A percentile compares a stretch with the other conserved stretches of the same genome.
These are phyloP conservation scores for Fraxinus anomala DNA, from an alignment of 257 asterid genomes.

Conservation along the genomic window DNA sequence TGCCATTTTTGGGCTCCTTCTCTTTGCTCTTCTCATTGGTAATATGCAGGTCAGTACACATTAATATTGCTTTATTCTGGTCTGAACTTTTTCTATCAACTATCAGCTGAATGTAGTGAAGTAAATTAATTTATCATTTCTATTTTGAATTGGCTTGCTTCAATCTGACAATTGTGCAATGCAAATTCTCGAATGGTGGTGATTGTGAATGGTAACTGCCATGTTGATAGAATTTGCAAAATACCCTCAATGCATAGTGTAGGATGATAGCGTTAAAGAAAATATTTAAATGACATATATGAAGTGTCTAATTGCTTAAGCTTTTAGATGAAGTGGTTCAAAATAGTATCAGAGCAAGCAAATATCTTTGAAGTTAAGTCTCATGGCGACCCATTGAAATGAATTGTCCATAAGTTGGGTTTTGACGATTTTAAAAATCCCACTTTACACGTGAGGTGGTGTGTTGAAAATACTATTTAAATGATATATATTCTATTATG, in stretches of 20 bases:
- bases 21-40: conserved; percentile 95
- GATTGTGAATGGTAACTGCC: neutral
- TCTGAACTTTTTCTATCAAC: neutral
- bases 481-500: too few relatives aligned
- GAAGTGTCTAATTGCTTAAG: too few relatives aligned
- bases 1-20: conserved; percentile 78
- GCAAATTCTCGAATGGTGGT: neutral
- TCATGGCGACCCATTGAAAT: too few relatives aligned
- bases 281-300: too few relatives aligned
- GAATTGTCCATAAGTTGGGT: too few relatives aligned
- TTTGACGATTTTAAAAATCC: too few relatives aligned
- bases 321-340: too few relatives aligned
- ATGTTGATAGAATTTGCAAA: neutral
- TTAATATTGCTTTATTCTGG: neutral
- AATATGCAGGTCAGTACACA: conserved; percentile 78
- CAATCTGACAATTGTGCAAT: neutral
- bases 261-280: neutral
- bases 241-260: neutral
- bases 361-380: too few relatives aligned
- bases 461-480: too few relatives aligned
- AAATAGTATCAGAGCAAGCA: too few relatives aligned
- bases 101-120: neutral
- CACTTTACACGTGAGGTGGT: too few relatives aligned
- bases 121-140: neutral
- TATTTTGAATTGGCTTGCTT: neutral